Evolutionary conservation across 2,329 filamentous ascomycete species (phyloP), one percentile per base, ranked within the genome.

Genomic region (Septoria petroselini): DNA sequence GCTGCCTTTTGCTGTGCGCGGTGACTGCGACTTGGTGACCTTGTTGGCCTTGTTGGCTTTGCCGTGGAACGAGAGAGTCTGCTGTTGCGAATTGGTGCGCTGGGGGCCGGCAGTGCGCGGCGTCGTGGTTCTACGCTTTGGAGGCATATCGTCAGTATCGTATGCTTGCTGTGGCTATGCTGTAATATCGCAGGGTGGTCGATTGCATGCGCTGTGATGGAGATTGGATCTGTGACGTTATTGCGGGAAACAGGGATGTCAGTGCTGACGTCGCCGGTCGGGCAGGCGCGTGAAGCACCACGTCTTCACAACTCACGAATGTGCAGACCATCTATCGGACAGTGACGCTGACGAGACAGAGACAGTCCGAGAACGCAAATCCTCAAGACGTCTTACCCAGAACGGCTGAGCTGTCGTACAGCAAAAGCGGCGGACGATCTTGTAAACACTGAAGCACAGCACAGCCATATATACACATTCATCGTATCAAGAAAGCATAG

Each of bases 1-100:
- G 8, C 42, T 48, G 37, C 71, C 53, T 50, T 42, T 48, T 18
- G 60, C 57, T 62, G 52, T 64, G 34, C 70, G 43, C 54, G 65
- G 48, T 50, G 68, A 68, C 33, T 72, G 63, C 11, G 78, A 71
- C 67, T 85, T 85, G 47, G 80, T 83, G 59, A 85, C 74, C 52
- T 58, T 58, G 53, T 58, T 61, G 25, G n/a, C 40, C 21, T 45
- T 35, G 30, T 74, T 72, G 43, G 54, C 45, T 47, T 75, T 72
- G 53, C 73, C 71, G 58, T 80, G 76, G 71, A 86, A 85, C 31
- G 81, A 78, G 59, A 85, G 77, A n/a, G 78, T 83, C 6, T 77
- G 72, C 67, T 83, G 80, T 35, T 60, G 59, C 25, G 75, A 76
- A 12, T 23, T 35, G 27, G 38, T 43, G 48, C 51, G 50, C 43